These are phyloP conservation scores for Pythium insidiosum DNA, from an alignment of 352 stramenopile species.

Conservation along the genomic window DNA sequence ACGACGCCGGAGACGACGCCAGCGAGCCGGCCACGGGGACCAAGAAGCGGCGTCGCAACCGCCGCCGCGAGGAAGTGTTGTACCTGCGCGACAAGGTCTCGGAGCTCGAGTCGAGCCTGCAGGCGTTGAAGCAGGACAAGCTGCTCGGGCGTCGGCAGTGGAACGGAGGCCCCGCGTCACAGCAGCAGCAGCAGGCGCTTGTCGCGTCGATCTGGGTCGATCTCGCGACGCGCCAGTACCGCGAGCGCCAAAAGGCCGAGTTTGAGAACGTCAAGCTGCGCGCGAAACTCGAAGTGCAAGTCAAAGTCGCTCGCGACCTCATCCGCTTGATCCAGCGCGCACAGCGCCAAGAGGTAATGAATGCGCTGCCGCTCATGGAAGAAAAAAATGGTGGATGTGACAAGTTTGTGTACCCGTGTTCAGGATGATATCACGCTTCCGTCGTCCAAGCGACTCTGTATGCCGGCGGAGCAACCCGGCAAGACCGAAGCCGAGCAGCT, in stretches of 20 bases:
- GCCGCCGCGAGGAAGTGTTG: slow-evolving; percentile 13
- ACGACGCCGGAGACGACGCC: not conserved
- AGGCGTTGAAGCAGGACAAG: slow-evolving; percentile 1
- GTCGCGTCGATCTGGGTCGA: slow-evolving; percentile 28
- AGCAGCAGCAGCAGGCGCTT: slow-evolving; percentile 11
- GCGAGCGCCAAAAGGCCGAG: slow-evolving; percentile 25
- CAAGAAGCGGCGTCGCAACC: slow-evolving; percentile 1
- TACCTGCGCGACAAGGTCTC: slow-evolving; percentile 9
- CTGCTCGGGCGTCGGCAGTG: too few relatives aligned
- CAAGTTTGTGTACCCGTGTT: too few relatives aligned
- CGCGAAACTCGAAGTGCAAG: slow-evolving; percentile 41
- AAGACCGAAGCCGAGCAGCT: too few relatives aligned
- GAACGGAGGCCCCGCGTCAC: too few relatives aligned
- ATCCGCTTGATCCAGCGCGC: slow-evolving; percentile 16
- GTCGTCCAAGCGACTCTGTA: too few relatives aligned
- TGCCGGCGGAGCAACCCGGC: too few relatives aligned
- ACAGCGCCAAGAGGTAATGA: too few relatives aligned
- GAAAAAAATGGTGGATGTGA: too few relatives aligned
- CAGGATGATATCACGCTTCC: too few relatives aligned
- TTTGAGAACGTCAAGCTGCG: slow-evolving; percentile 50
- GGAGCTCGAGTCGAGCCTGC: slow-evolving; percentile 8
- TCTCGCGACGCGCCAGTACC: slow-evolving; percentile 13
- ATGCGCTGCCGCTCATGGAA: too few relatives aligned
- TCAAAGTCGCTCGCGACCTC: slow-evolving; percentile 35
- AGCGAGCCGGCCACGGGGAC: not conserved